These are phyloP conservation scores for Geotrichum citri-aurantii DNA, from an alignment of 1,139 yeast species.

Conservation along the genomic window DNA sequence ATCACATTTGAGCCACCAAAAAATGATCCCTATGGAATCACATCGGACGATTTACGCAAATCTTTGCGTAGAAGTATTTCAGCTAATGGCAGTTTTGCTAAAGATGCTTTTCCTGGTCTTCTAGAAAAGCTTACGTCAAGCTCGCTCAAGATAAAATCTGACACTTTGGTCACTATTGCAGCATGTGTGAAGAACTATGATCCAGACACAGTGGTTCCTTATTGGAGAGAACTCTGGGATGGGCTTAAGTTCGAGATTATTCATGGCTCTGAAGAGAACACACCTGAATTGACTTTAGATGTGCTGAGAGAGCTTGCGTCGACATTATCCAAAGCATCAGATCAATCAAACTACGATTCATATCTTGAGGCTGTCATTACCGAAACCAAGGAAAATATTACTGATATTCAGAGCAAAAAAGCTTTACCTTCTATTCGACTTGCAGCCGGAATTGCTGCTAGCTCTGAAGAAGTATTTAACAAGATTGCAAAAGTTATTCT, in stretches of 20 bases:
- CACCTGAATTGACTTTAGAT: conserved; percentile 42
- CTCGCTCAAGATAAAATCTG: conserved; percentile 68
- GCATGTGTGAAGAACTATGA: conserved; percentile 53
- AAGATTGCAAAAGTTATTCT: conserved; percentile 40
- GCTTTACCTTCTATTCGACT: conserved; percentile 32
- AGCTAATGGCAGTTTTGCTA: conserved; percentile 59
- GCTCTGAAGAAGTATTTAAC: conserved; percentile 44
- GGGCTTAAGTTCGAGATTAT: conserved; percentile 81
- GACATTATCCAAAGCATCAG: conserved; percentile 31
- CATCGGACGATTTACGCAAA: conserved; percentile 62
- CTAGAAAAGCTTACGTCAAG: conserved; percentile 83
- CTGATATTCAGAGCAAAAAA: conserved; percentile 15
- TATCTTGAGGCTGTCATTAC: conserved; percentile 37
- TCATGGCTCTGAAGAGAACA: conserved; percentile 57
- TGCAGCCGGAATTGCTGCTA: conserved; percentile 50
- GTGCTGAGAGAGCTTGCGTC: conserved; percentile 43
- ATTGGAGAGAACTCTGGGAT: conserved; percentile 79
- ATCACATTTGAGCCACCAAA: conserved; percentile 92
- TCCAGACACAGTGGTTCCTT: conserved; percentile 41
- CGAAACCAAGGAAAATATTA: conserved; percentile 55
- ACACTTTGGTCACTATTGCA: conserved; percentile 59
- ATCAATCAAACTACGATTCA: conserved; percentile 22
- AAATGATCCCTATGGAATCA: conserved; percentile 81
- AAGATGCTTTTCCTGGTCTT: conserved; percentile 69
- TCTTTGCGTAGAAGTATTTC: conserved; percentile 53